phyloP scores from a whole-genome alignment of 345 rosid genomes.

The Euphorbia peplus region DNA sequence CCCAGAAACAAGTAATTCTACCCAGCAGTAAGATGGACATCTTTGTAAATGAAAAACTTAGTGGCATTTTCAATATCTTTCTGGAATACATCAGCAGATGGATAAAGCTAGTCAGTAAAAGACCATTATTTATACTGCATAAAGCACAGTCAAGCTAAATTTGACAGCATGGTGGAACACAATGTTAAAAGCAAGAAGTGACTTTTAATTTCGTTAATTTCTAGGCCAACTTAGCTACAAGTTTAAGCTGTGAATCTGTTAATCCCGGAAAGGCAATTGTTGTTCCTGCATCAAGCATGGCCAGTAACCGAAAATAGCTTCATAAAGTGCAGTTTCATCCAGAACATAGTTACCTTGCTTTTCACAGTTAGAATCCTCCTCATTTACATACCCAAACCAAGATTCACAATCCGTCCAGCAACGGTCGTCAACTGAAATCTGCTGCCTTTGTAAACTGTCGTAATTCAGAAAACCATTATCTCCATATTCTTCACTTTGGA shows the following conservation, averaged over 20 bases:
- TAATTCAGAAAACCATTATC: background rate
- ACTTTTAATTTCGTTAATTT: background rate
- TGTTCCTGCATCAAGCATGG: conserved; percentile 33
- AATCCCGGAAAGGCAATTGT: background rate
- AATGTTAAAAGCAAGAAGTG: background rate
- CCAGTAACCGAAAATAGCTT: conserved; percentile 35
- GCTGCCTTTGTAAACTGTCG: conserved; percentile 19
- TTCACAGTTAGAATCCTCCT: background rate
- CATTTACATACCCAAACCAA: conserved; percentile 23
- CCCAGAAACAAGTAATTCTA: no score
- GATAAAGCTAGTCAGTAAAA: background rate
- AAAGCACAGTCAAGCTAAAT: background rate
- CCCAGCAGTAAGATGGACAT: no score
- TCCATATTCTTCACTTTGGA: conserved; percentile 16
- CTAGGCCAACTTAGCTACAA: background rate
- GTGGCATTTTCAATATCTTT: background rate
- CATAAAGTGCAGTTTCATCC: conserved; percentile 19
- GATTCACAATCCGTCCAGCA: conserved; percentile 15
- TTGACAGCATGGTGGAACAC: background rate
- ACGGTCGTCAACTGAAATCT: conserved; percentile 16
- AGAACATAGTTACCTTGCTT: conserved; percentile 2
- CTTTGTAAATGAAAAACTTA: no score
- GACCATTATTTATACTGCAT: background rate
- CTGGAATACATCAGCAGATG: background rate
- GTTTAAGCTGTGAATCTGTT: background rate